phyloP scores from a whole-genome alignment of 1,284 basidiomycete species.

The Cryptococcus sp. region DNA sequence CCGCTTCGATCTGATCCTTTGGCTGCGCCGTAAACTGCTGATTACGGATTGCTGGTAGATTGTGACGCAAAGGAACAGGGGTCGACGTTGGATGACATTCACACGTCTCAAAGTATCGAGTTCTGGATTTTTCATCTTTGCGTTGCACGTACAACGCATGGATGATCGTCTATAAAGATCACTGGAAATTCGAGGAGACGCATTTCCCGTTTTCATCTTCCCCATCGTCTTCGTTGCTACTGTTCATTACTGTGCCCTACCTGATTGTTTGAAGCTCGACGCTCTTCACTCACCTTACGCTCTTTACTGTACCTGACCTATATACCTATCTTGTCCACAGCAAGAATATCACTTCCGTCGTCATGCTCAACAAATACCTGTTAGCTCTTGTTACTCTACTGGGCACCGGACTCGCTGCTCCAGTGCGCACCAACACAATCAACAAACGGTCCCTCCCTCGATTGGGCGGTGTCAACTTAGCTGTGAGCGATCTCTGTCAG shows the following conservation, averaged over 20 bases:
- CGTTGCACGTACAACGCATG: not conserved
- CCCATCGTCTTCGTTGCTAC: not conserved
- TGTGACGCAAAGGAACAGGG: too few relatives aligned
- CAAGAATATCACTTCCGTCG: not conserved
- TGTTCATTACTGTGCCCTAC: not conserved
- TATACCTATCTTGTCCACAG: not conserved
- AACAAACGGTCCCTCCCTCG: slow-evolving; percentile 34
- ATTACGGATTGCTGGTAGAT: too few relatives aligned
- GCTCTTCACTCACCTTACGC: not conserved
- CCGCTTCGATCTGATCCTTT: too few relatives aligned
- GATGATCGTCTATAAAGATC: not conserved
- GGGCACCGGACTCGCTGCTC: slow-evolving; percentile 10
- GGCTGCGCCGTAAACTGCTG: too few relatives aligned
- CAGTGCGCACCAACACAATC: slow-evolving; percentile 5
- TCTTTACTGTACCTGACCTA: not conserved
- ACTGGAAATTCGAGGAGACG: not conserved
- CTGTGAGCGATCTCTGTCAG: slow-evolving; percentile 23
- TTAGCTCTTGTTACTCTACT: slow-evolving; percentile 16
- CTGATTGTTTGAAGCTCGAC: too few relatives aligned
- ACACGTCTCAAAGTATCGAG: too few relatives aligned
- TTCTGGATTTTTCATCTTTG: too few relatives aligned
- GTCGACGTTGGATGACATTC: too few relatives aligned
- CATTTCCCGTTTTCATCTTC: not conserved
- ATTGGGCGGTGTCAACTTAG: slow-evolving; percentile 43
- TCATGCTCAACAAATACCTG: slow-evolving; percentile 13